Percentiles rank a stretch among this genome's conserved stretches.
These are phyloP conservation scores for Elymus sibiricus DNA, from an alignment of 176 grass and related monocot genomes.

Conservation along the genomic window DNA sequence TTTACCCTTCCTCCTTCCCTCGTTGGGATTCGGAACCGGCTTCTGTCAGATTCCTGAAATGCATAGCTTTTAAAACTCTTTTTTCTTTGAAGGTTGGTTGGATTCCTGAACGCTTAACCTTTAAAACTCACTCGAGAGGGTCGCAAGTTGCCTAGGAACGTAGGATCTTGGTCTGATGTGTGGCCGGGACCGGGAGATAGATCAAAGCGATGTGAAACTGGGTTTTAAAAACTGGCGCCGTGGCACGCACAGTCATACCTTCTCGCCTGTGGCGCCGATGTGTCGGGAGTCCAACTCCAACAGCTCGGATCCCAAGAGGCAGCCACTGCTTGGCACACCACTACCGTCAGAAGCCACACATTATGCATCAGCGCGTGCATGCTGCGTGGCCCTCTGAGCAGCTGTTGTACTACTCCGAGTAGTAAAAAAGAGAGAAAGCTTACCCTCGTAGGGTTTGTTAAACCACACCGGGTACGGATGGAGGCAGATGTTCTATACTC, in stretches of 20 bases:
- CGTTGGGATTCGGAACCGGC: no score
- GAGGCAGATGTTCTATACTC: conserved; percentile 36
- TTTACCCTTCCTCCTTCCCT: not conserved
- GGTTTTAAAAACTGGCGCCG: not conserved
- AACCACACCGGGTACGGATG: conserved; percentile 17
- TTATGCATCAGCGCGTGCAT: conserved; percentile 20
- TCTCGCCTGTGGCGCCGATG: not conserved
- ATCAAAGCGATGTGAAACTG: not conserved
- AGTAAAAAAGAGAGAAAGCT: not conserved
- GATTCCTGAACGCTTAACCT: conserved; percentile 18
- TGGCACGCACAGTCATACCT: conserved; percentile 1
- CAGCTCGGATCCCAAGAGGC: conserved; percentile 36
- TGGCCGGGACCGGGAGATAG: no score
- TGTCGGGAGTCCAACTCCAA: not conserved
- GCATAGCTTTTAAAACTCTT: not conserved
- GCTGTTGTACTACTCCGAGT: not conserved
- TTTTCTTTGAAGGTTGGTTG: not conserved
- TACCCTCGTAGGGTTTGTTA: conserved; percentile 31
- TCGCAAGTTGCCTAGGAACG: not conserved
- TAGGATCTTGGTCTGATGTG: conserved; percentile 29
- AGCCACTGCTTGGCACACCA: conserved; percentile 17
- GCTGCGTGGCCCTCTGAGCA: conserved; percentile 4
- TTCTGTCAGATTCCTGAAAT: not conserved
- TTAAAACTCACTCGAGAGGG: not conserved
- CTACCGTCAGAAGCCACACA: conserved; percentile 13